Conservation (phyloP, 202 grass and related monocot genomes). For the Bolboschoenoplectus hybrid region DNA sequence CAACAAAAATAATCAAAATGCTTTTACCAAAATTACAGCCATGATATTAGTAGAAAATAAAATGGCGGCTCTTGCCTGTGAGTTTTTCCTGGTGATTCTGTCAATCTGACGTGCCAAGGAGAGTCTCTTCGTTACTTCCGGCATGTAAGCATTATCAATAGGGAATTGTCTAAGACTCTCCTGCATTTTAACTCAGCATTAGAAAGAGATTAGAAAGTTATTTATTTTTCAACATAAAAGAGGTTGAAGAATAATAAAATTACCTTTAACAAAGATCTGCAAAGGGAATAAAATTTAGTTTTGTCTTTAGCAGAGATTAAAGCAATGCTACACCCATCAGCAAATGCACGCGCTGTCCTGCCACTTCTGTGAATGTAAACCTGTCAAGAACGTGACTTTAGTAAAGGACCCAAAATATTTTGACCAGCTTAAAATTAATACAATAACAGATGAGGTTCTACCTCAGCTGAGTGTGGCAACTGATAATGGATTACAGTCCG, state of each 20-base stretch:
- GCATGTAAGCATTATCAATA: slow-evolving; percentile 82
- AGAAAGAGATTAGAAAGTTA: not conserved
- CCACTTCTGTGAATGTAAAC: slow-evolving; percentile 99
- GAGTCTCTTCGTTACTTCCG: slow-evolving; percentile 70
- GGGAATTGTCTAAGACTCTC: slow-evolving; percentile 94
- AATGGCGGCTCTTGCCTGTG: slow-evolving; percentile 56
- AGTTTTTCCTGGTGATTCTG: slow-evolving; percentile 69
- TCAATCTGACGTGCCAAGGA: slow-evolving; percentile 88
- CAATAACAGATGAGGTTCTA: slow-evolving; percentile 45
- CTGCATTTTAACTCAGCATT: slow-evolving; percentile 57
- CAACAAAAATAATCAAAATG: slow-evolving; percentile 12
- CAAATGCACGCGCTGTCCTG: slow-evolving; percentile 80
- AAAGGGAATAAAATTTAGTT: slow-evolving; percentile 85
- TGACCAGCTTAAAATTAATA: slow-evolving; percentile 10
- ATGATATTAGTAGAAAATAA: slow-evolving; percentile 30
- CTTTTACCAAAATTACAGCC: slow-evolving; percentile 32
- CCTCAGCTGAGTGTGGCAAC: slow-evolving; percentile 88
- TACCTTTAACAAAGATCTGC: slow-evolving; percentile 94
- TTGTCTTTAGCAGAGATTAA: slow-evolving; percentile 84
- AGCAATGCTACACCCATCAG: slow-evolving; percentile 90
- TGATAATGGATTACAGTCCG: slow-evolving; percentile 98
- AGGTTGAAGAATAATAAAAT: slow-evolving; percentile 38
- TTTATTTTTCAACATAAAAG: slow-evolving; percentile 21
- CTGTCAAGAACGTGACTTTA: slow-evolving; percentile 43
- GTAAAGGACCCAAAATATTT: slow-evolving; percentile 29